Evolutionary conservation across 2,329 filamentous ascomycete genomes (phyloP).

Genomic region (Scedosporium apiospermum): DNA sequence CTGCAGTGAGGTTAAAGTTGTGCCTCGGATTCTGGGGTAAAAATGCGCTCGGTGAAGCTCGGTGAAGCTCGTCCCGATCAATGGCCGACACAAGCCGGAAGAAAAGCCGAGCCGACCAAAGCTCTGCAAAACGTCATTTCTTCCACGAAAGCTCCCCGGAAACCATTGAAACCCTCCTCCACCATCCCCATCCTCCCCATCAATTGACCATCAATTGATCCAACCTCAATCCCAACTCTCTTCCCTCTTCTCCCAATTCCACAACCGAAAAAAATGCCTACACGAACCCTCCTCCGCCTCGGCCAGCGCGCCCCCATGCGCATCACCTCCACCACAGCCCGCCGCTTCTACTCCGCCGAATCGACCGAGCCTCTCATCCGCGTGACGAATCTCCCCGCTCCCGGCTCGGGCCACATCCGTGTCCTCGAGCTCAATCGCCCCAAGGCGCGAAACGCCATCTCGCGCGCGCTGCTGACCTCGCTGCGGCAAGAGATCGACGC

Average conservation of each 20-base stretch:
- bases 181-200: conserved; percentile 30
- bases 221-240: conserved; percentile 26
- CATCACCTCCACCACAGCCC: background rate
- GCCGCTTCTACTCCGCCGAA: conserved; percentile 33
- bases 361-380: conserved; percentile 48
- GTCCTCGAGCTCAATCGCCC: conserved; percentile 83
- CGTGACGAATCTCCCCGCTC: conserved; percentile 65
- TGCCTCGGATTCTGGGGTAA: no score
- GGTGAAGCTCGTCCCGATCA: no score
- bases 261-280: background rate
- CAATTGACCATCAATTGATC: conserved; percentile 22
- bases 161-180: no score
- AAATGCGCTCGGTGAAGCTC: no score
- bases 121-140: background rate
- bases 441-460: conserved; percentile 82
- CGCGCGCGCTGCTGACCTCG: conserved; percentile 61
- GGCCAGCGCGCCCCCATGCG: background rate
- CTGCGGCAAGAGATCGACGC: conserved; percentile 64
- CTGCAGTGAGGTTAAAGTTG: no score
- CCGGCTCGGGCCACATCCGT: conserved; percentile 74
- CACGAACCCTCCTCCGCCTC: conserved; percentile 3
- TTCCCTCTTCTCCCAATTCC: background rate
- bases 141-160: no score
- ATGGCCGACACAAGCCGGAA: no score
- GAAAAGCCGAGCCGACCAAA: no score